These are phyloP conservation scores for Podospora bellae-mahoneyi DNA, from an alignment of 495 filamentous ascomycete species.

Conservation along the genomic window DNA sequence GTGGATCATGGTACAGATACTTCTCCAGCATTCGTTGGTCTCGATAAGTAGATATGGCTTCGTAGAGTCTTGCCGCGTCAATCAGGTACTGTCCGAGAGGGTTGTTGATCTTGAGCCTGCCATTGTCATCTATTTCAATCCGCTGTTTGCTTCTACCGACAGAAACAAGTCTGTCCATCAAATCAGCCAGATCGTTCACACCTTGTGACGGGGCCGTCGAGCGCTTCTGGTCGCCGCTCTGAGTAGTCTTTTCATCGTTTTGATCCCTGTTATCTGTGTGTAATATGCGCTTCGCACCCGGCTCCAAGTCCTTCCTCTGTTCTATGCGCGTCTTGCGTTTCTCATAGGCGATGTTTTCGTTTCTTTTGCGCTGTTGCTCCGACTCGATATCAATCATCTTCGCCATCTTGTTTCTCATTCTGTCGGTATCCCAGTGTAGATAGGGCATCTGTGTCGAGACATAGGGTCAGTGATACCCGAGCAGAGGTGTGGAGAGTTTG, in stretches of 20 bases:
- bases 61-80: constrained; percentile 38
- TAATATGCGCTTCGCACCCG: background rate
- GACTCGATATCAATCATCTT: constrained; percentile 20
- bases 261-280: background rate
- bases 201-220: background rate
- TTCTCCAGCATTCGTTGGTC: constrained; percentile 61
- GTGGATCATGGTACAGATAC: constrained; percentile 53
- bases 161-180: background rate
- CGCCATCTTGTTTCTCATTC: constrained; percentile 35
- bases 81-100: constrained; percentile 35
- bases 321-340: background rate
- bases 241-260: background rate
- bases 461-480: background rate
- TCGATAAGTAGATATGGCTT: constrained; percentile 40
- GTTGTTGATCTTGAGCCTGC: constrained; percentile 33
- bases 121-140: constrained; percentile 18
- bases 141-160: background rate
- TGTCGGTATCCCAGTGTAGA: constrained; percentile 62
- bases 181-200: background rate
- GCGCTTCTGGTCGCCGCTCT: background rate
- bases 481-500: background rate
- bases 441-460: constrained; percentile 55
- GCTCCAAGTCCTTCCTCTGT: constrained; percentile 1
- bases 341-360: constrained; percentile 1
- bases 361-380: constrained; percentile 9